Percentiles rank a stretch among this genome's conserved stretches.
Evolutionary conservation across 2,329 filamentous ascomycete genomes (phyloP).

Genomic region (Microsporum ferrugineum): DNA sequence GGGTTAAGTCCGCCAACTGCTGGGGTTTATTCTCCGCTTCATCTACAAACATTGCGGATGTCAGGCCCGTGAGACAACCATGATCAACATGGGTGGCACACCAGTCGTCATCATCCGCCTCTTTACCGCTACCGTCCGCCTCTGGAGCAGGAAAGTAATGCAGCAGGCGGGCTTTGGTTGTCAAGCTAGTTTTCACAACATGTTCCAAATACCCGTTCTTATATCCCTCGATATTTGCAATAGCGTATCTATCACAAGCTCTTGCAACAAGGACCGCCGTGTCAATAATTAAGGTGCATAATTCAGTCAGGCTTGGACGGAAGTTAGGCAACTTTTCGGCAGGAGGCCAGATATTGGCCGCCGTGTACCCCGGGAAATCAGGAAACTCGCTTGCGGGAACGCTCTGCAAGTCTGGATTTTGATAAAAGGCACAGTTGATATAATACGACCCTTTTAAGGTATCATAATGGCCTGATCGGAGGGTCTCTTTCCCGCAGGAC

Average conservation of each 20-base stretch:
- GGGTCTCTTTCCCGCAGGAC: slow-evolving; percentile 53
- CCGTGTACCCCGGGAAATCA: slow-evolving; percentile 75
- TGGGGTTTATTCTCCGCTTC: slow-evolving; percentile 40
- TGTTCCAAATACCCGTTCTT: slow-evolving; percentile 68
- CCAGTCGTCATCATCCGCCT: slow-evolving; percentile 86
- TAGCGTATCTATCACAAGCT: slow-evolving; percentile 80
- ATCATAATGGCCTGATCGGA: slow-evolving; percentile 50
- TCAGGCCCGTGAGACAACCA: slow-evolving; percentile 85
- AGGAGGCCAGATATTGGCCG: slow-evolving; percentile 78
- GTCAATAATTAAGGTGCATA: slow-evolving; percentile 80
- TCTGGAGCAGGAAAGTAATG: slow-evolving; percentile 67
- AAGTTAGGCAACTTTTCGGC: slow-evolving; percentile 63
- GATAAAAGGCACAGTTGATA: slow-evolving; percentile 48
- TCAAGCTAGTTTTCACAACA: slow-evolving; percentile 73
- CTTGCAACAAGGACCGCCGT: slow-evolving; percentile 75
- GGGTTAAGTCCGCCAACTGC: slow-evolving; percentile 23
- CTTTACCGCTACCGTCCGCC: slow-evolving; percentile 21
- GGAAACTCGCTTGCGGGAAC: slow-evolving; percentile 28
- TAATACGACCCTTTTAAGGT: slow-evolving; percentile 55
- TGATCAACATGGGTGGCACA: slow-evolving; percentile 72
- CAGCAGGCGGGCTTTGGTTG: slow-evolving; percentile 79
- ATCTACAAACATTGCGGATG: slow-evolving; percentile 91
- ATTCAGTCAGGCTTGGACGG: slow-evolving; percentile 55
- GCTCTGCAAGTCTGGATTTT: slow-evolving; percentile 27
- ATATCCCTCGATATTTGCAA: slow-evolving; percentile 66